phyloP scores from a whole-genome alignment of 2,329 filamentous ascomycete genomes.

The Epichloe hybrida region DNA sequence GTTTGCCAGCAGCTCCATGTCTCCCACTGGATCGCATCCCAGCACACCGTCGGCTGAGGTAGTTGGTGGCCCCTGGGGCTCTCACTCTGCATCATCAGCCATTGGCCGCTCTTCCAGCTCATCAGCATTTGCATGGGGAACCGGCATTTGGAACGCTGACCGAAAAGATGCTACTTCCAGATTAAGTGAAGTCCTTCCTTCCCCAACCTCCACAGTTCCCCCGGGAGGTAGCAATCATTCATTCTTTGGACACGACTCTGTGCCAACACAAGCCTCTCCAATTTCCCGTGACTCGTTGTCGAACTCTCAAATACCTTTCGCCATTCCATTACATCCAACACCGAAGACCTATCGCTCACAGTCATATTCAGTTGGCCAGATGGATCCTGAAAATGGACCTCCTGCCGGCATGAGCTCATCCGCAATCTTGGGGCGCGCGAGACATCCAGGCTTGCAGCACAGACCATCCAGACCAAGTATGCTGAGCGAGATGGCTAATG shows the following conservation, averaged over 20 bases:
- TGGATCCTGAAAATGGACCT: slow-evolving; percentile 51
- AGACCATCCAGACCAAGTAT: slow-evolving; percentile 68
- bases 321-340: slow-evolving; percentile 77
- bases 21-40: slow-evolving; percentile 67
- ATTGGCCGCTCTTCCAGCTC: slow-evolving; percentile 31
- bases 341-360: slow-evolving; percentile 90
- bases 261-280: slow-evolving; percentile 34
- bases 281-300: slow-evolving; percentile 37
- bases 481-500: slow-evolving; percentile 57
- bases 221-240: slow-evolving; percentile 28
- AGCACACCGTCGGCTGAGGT: slow-evolving; percentile 61
- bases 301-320: slow-evolving; percentile 64
- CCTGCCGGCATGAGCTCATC: slow-evolving; percentile 30
- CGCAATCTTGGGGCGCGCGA: slow-evolving; percentile 37
- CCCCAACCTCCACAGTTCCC: slow-evolving; percentile 52
- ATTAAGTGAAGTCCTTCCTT: slow-evolving; percentile 60
- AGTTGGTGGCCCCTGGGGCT: slow-evolving; percentile 38
- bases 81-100: slow-evolving; percentile 34
- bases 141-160: slow-evolving; percentile 70
- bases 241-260: slow-evolving; percentile 36
- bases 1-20: slow-evolving; percentile 62
- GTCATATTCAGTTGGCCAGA: slow-evolving; percentile 88
- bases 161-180: slow-evolving; percentile 66
- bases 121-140: slow-evolving; percentile 53
- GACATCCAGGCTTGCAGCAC: slow-evolving; percentile 60